Conservation (phyloP, 768 basidiomycete genomes). For the Cystobasidium ongulense region DNA sequence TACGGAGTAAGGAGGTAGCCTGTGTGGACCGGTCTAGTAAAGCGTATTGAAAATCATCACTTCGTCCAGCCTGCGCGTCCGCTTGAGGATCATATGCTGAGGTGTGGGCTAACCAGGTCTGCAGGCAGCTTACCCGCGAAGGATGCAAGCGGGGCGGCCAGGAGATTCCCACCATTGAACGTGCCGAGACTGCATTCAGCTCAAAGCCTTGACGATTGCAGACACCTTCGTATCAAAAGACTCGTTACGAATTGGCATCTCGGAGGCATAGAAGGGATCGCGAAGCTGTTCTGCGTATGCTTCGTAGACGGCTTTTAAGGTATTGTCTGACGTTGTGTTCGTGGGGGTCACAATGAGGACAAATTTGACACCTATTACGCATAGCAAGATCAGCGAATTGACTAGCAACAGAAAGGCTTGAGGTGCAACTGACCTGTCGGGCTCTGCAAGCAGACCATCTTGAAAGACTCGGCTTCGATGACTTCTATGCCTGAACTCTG, state of each 20-base stretch:
- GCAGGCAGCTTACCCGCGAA: too few relatives aligned
- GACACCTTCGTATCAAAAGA: constrained; percentile 60
- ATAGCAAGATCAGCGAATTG: not conserved
- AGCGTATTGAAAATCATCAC: too few relatives aligned
- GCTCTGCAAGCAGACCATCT: constrained; percentile 81
- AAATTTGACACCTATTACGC: constrained; percentile 77
- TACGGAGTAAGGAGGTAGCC: too few relatives aligned
- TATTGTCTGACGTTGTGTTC: constrained; percentile 56
- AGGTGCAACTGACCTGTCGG: constrained; percentile 61
- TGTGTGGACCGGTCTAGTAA: too few relatives aligned
- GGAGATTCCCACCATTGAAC: not conserved
- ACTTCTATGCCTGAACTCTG: constrained; percentile 77
- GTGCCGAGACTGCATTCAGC: not conserved
- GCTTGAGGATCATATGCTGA: too few relatives aligned
- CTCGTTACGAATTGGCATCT: constrained; percentile 94
- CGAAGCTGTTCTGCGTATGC: constrained; percentile 94
- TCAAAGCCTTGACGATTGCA: constrained; percentile 40
- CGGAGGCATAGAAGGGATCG: constrained; percentile 97
- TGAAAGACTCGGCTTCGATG: constrained; percentile 94
- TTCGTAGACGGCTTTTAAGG: constrained; percentile 82
- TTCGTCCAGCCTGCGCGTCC: too few relatives aligned
- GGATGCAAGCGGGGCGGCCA: not conserved
- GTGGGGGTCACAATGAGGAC: constrained; percentile 77
- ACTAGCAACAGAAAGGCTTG: not conserved
- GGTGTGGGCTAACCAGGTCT: too few relatives aligned